Evolutionary conservation across 441 rosid species (phyloP).

Genomic region (Daphne laureola): DNA sequence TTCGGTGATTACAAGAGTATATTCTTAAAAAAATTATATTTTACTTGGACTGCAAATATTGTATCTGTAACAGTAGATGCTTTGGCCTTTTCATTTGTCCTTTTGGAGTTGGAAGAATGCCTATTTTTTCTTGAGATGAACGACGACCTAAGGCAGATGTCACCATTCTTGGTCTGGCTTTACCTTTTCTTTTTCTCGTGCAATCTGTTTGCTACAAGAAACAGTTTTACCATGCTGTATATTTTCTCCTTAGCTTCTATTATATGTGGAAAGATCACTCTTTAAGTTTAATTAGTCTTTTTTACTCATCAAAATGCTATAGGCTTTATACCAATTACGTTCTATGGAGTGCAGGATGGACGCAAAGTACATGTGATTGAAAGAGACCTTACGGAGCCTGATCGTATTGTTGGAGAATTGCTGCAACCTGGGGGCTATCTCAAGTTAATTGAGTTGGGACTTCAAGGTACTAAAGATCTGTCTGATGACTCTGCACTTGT

Average conservation of each 20-base stretch:
- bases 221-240: background rate
- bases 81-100: no score
- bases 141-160: no score
- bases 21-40: no score
- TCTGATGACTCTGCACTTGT: background rate
- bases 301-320: background rate
- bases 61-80: no score
- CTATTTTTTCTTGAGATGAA: no score
- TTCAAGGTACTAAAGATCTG: constrained; percentile 43
- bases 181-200: no score
- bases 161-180: no score
- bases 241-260: background rate
- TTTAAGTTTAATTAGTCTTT: background rate
- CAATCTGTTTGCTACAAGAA: no score
- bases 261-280: background rate
- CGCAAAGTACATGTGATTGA: constrained; percentile 71
- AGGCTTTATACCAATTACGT: background rate
- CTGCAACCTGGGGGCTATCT: constrained; percentile 91
- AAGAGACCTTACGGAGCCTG: constrained; percentile 76
- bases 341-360: constrained; percentile 46
- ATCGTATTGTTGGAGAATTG: constrained; percentile 80
- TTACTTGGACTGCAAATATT: no score
- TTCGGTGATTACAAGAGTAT: no score
- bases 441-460: constrained; percentile 71
- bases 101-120: no score